Base-by-base conservation (phyloP, 495 filamentous ascomycete genomes). In the Xeromyces bisporus region DNA sequence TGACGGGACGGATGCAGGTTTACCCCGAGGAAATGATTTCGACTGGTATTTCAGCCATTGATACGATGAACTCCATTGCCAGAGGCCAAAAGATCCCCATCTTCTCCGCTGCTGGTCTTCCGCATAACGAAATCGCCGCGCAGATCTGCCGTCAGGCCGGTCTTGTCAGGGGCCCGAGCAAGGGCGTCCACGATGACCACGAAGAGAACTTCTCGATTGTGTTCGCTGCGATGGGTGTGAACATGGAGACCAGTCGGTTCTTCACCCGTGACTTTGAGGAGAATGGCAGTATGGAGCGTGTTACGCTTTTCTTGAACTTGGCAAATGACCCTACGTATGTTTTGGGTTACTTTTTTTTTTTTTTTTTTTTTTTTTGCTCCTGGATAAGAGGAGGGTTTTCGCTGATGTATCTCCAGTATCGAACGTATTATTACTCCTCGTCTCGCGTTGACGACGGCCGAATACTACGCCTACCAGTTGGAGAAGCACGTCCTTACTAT, bases 21-120 rank as follows among this genome's bases (percentile, higher is more conserved):
- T 99, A 99, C 51, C 91, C 91, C 52, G 87, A 96, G 64, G 91
- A 99, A 60, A 99, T 99, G 85, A 96, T 99, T 46, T 85, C 87
- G 7, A 99, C 91, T 34, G 91, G 91, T 72, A 99, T 99, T 53
- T 93, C 85, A 35, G 86, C 91, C 47, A 99, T 99, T 47, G 91
- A 99, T 55, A 94, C 87, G 25, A 99, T 99, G 91, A 99, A 99
- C 72, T 96, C 91, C 37, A 87, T 99, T 55, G 89, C 91, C 41
- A 85, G 91, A 67, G 91, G 91, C 36, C 91, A 99, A 59, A 99
- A 99, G 68, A 99, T 99, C 40, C 91, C 91, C 33, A 99, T 99
- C 49, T 99, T 99, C 74, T 96, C 91, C 5, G 85, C 91, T 28
- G 76, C 91, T 32, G 91, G 91, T 84, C 67, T 99, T 32, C 91